These are phyloP conservation scores for Cercospora citrullina DNA, from an alignment of 2,329 filamentous ascomycete genomes.

Conservation along the genomic window DNA sequence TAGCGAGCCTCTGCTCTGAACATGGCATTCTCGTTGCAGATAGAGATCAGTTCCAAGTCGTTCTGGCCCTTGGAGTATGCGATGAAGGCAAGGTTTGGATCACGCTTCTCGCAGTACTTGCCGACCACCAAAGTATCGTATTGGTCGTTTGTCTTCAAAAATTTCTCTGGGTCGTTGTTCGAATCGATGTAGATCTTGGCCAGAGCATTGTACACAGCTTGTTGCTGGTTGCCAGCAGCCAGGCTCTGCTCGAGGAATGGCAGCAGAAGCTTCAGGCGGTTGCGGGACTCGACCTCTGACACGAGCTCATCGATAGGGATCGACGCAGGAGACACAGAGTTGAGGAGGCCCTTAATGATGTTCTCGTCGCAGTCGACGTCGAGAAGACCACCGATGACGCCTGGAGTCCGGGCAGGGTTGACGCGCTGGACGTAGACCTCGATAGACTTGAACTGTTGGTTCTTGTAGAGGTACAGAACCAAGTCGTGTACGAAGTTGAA, in stretches of 20 bases:
- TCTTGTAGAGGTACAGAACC: constrained; percentile 95
- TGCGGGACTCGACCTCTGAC: constrained; percentile 89
- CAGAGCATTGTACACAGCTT: constrained; percentile 93
- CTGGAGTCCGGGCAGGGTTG: constrained; percentile 86
- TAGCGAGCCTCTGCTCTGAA: constrained; percentile 97
- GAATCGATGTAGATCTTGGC: constrained; percentile 99
- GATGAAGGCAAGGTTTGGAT: constrained; percentile 92
- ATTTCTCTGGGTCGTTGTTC: constrained; percentile 97
- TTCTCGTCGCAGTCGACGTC: constrained; percentile 96
- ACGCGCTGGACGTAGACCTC: constrained; percentile 97
- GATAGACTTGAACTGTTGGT: constrained; percentile 98
- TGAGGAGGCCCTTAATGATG: constrained; percentile 90
- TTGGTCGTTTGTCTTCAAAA: constrained; percentile 94
- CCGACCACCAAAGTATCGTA: constrained; percentile 91
- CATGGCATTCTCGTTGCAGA: constrained; percentile 99
- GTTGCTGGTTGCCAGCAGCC: constrained; percentile 87
- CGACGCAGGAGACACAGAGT: constrained; percentile 77
- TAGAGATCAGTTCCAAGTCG: constrained; percentile 92
- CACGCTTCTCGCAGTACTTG: constrained; percentile 98
- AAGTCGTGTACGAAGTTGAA: constrained; percentile 98
- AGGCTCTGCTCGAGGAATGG: constrained; percentile 95
- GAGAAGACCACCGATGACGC: constrained; percentile 87
- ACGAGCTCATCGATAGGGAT: constrained; percentile 96
- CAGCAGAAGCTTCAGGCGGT: constrained; percentile 89
- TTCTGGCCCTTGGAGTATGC: constrained; percentile 97